A percentile compares a stretch with the other conserved stretches of the same genome.
Evolutionary conservation across 2,329 filamentous ascomycete genomes (phyloP).

Genomic region (Pyricularia sp.): DNA sequence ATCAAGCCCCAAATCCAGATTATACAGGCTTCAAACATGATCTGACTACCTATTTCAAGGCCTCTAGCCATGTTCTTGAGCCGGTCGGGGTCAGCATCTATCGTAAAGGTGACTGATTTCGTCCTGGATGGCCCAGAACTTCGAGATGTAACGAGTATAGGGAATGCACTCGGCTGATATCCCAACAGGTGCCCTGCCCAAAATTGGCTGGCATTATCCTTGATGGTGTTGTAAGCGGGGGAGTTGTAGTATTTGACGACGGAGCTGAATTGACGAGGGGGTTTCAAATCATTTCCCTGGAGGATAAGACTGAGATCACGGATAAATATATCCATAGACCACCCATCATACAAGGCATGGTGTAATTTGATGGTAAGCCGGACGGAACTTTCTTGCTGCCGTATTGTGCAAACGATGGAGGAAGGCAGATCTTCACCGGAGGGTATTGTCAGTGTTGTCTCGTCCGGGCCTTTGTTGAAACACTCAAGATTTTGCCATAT

Average conservation of each 20-base stretch:
- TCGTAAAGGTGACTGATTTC: constrained; percentile 2
- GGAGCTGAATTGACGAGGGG: constrained; percentile 49
- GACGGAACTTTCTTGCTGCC: neutral
- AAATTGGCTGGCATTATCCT: constrained; percentile 44
- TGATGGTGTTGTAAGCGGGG: constrained; percentile 14
- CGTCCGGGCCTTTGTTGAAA: neutral
- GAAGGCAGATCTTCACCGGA: neutral
- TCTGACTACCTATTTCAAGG: constrained; percentile 51
- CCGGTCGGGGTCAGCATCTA: constrained; percentile 23
- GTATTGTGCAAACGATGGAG: neutral
- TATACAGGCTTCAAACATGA: constrained; percentile 67
- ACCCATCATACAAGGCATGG: constrained; percentile 87
- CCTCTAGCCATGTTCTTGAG: constrained; percentile 26
- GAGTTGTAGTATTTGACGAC: constrained; percentile 42
- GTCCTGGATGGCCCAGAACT: constrained; percentile 11
- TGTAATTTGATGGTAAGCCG: constrained; percentile 37
- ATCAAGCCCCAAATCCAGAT: constrained; percentile 57
- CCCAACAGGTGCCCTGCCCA: constrained; percentile 61
- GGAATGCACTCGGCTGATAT: constrained; percentile 44
- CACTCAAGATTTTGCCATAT: constrained; percentile 41
- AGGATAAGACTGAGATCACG: constrained; percentile 53
- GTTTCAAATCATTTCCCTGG: constrained; percentile 12
- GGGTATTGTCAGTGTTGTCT: neutral
- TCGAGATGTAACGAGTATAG: constrained; percentile 40
- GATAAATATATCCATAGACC: constrained; percentile 71